phyloP scores from a whole-genome alignment of 306 rosid species.

The Styphnolobium japonicum region DNA sequence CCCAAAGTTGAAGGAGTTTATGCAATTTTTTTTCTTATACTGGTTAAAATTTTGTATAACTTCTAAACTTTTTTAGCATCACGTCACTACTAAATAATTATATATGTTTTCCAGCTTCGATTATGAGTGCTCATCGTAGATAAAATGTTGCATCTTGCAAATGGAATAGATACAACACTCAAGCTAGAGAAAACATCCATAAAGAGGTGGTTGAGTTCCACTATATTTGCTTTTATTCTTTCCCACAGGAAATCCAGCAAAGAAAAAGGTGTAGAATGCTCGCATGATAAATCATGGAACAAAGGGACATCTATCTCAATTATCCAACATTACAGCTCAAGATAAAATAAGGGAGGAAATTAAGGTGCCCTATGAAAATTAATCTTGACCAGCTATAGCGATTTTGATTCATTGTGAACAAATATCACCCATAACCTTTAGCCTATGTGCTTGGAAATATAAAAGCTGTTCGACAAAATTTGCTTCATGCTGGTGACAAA shows the following conservation, averaged over 20 bases:
- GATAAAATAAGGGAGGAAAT: neutral
- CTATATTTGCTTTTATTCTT: neutral
- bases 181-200: too few species aligned
- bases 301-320: neutral
- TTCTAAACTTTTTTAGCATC: too few species aligned
- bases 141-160: too few species aligned
- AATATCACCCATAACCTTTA: conserved; percentile 30
- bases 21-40: too few species aligned
- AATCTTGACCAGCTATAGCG: neutral
- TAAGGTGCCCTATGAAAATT: neutral
- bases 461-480: conserved; percentile 53
- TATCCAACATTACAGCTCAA: neutral
- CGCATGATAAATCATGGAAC: neutral
- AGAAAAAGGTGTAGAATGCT: neutral
- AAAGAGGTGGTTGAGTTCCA: too few species aligned
- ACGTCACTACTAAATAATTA: too few species aligned
- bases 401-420: neutral
- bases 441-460: conserved; percentile 35
- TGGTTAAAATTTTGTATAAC: too few species aligned
- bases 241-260: neutral
- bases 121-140: too few species aligned
- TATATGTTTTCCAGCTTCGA: too few species aligned
- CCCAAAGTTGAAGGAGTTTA: too few species aligned
- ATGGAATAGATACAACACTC: too few species aligned
- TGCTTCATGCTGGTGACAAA: conserved; percentile 40